A percentile compares a stretch with the other conserved stretches of the same genome.
Conservation (phyloP, 1,284 basidiomycete genomes). For the Tilletia setariae region DNA sequence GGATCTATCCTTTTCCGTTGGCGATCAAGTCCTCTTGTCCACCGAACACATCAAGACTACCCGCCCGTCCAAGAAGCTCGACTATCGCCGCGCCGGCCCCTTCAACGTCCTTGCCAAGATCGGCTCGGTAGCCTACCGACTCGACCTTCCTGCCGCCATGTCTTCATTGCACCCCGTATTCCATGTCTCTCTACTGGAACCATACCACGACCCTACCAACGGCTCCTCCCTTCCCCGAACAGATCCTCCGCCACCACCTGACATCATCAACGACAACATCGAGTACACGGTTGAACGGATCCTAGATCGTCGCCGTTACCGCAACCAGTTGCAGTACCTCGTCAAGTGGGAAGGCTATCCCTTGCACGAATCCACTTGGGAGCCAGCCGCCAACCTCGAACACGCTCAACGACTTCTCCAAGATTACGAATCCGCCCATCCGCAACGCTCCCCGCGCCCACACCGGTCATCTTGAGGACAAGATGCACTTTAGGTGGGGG, state of each 20-base stretch:
- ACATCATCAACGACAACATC: constrained; percentile 34
- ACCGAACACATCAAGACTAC: constrained; percentile 2
- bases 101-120: constrained; percentile 51
- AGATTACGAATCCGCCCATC: not conserved
- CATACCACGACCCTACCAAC: constrained; percentile 34
- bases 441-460: too few species aligned
- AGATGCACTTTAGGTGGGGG: too few species aligned
- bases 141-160: constrained; percentile 51
- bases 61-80: not conserved
- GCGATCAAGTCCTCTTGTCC: not conserved
- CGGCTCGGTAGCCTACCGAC: constrained; percentile 35
- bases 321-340: not conserved
- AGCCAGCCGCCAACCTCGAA: not conserved
- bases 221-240: constrained; percentile 27
- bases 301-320: constrained; percentile 22
- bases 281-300: constrained; percentile 42
- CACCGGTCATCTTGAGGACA: too few species aligned
- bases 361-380: not conserved
- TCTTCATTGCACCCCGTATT: constrained; percentile 58
- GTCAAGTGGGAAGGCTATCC: not conserved
- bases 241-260: constrained; percentile 44
- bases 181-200: constrained; percentile 57
- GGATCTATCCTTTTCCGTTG: not conserved
- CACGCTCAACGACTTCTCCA: not conserved
- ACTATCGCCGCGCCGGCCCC: constrained; percentile 55